Evolutionary conservation across 805 yeast genomes (phyloP).

Genomic region (Yarrowia keelungensis): DNA sequence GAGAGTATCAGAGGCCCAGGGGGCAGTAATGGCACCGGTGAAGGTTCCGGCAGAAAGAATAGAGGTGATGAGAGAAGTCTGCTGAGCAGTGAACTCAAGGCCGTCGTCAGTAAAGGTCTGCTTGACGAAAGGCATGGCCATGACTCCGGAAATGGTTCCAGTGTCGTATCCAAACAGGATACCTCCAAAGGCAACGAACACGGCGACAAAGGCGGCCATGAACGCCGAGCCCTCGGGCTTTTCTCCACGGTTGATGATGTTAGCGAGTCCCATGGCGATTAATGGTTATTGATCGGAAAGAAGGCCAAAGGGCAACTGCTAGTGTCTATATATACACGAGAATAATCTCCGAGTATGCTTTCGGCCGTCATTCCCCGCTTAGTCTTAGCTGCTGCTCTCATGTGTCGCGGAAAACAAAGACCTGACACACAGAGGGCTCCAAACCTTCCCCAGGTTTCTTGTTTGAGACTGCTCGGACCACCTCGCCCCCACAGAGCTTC

Average conservation of each 20-base stretch:
- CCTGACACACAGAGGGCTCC: not conserved
- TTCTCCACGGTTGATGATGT: conserved; percentile 39
- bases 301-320: not conserved
- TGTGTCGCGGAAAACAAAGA: conserved; percentile 7
- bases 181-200: conserved; percentile 90
- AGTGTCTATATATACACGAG: conserved; percentile 2
- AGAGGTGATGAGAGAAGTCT: conserved; percentile 76
- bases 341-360: not conserved
- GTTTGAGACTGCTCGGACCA: not conserved
- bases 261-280: conserved; percentile 13
- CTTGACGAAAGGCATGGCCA: conserved; percentile 76
- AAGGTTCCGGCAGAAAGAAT: conserved; percentile 84
- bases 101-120: conserved; percentile 57
- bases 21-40: conserved; percentile 66
- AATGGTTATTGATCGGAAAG: not conserved
- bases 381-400: conserved; percentile 9
- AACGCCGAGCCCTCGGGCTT: conserved; percentile 54
- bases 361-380: conserved; percentile 6
- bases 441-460: conserved; percentile 27
- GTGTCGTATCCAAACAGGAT: conserved; percentile 90
- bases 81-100: conserved; percentile 60
- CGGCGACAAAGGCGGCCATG: conserved; percentile 76
- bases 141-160: conserved; percentile 77
- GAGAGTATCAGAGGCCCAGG: conserved; percentile 68
- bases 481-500: not conserved